These are phyloP conservation scores for Odontarrhena argentea DNA, from an alignment of 345 rosid species.

Conservation along the genomic window DNA sequence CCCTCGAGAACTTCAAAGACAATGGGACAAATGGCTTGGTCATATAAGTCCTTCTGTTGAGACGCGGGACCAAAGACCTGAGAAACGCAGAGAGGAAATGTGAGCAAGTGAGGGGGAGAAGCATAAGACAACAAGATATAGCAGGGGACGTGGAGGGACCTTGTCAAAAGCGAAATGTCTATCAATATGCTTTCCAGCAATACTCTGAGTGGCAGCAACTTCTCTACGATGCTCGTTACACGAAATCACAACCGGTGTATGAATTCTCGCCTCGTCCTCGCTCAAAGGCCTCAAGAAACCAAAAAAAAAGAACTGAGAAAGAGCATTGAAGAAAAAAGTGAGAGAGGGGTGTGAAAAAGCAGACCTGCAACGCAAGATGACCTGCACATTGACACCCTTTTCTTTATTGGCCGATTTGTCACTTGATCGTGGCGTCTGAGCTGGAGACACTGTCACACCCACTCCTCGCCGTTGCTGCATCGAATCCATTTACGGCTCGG, in stretches of 20 bases:
- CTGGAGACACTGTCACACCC: conserved; percentile 70
- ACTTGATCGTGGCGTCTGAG: conserved; percentile 88
- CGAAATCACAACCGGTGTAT: conserved; percentile 86
- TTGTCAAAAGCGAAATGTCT: conserved; percentile 91
- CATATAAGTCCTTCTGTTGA: conserved; percentile 83
- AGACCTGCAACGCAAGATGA: conserved; percentile 95
- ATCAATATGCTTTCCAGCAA: conserved; percentile 96
- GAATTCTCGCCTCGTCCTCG: conserved; percentile 74
- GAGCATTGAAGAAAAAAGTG: background rate
- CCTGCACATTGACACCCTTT: conserved; percentile 98
- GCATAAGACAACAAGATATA: background rate
- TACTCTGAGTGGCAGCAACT: conserved; percentile 83
- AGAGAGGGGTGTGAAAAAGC: conserved; percentile 2
- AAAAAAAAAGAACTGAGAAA: conserved; percentile 13
- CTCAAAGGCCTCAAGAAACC: conserved; percentile 67
- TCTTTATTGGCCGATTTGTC: conserved; percentile 82
- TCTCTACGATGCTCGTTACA: conserved; percentile 86
- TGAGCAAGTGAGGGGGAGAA: background rate
- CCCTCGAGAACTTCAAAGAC: conserved; percentile 98
- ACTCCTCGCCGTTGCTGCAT: conserved; percentile 66
- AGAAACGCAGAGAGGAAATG: conserved; percentile 2
- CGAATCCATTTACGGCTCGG: conserved; percentile 51
- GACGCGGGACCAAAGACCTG: conserved; percentile 97
- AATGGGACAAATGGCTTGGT: conserved; percentile 81
- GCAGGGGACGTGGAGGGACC: conserved; percentile 42